Conservation (phyloP, 257 asterid genomes). For the Craterostigma plantagineum region DNA sequence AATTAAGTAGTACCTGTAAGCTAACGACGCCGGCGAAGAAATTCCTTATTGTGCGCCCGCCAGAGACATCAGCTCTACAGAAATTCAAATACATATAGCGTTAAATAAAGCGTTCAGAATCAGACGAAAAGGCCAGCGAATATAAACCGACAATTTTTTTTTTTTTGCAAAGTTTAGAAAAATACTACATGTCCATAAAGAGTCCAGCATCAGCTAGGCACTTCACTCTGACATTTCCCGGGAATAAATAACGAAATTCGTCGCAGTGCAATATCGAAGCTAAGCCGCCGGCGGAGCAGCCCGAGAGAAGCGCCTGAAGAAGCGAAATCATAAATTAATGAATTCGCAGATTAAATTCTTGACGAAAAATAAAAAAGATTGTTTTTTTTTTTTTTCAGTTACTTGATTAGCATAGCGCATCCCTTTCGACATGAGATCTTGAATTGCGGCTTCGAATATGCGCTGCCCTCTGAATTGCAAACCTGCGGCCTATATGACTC, state of each 20-base stretch:
- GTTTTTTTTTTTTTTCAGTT: no score
- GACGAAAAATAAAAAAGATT: not conserved
- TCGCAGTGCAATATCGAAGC: constrained; percentile 91
- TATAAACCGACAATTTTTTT: not conserved
- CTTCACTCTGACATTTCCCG: constrained; percentile 58
- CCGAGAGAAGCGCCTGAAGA: constrained; percentile 83
- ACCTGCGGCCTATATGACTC: constrained; percentile 38
- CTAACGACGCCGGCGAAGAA: constrained; percentile 44
- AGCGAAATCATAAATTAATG: not conserved
- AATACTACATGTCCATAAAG: constrained; percentile 71
- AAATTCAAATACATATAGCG: not conserved
- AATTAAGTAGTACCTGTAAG: constrained; percentile 30
- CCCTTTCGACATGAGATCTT: constrained; percentile 75
- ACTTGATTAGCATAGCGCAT: constrained; percentile 67
- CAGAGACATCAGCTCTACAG: constrained; percentile 48
- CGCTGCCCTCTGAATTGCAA: constrained; percentile 86
- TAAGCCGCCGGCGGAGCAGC: constrained; percentile 98
- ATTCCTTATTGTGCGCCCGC: constrained; percentile 37
- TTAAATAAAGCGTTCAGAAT: not conserved
- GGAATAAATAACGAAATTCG: constrained; percentile 36
- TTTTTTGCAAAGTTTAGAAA: constrained; percentile 4
- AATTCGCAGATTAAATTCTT: no score
- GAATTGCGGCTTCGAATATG: constrained; percentile 55
- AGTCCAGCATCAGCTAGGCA: constrained; percentile 91
- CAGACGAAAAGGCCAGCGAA: not conserved